phyloP scores from a whole-genome alignment of 2,329 filamentous ascomycete species.

The Calonectria hawksworthii region DNA sequence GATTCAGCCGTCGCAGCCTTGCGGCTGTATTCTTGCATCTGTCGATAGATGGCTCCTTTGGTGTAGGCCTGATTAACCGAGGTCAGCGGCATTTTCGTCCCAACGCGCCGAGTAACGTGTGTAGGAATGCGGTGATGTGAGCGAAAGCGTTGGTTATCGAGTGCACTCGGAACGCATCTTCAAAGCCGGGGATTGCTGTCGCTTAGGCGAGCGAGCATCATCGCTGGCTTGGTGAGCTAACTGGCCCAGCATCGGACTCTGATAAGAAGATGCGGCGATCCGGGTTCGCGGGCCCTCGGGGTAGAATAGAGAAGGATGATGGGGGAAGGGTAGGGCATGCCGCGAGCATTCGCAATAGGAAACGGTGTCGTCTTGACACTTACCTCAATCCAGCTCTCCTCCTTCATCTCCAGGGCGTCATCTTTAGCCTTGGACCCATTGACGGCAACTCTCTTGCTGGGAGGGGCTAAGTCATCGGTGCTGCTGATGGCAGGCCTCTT shows the following conservation, averaged over 20 bases:
- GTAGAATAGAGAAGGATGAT: slow-evolving; percentile 27
- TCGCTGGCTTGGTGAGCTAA: slow-evolving; percentile 55
- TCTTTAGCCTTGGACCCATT: slow-evolving; percentile 79
- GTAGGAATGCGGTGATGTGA: slow-evolving; percentile 32
- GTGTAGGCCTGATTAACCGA: slow-evolving; percentile 53
- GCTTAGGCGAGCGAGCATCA: slow-evolving; percentile 49
- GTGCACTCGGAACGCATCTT: slow-evolving; percentile 39
- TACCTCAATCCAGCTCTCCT: slow-evolving; percentile 75
- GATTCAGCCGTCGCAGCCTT: slow-evolving; percentile 86
- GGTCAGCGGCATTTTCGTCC: slow-evolving; percentile 43
- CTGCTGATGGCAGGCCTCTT: slow-evolving; percentile 91
- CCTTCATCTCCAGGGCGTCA: slow-evolving; percentile 68
- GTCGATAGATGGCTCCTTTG: slow-evolving; percentile 96
- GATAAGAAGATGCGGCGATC: slow-evolving; percentile 45
- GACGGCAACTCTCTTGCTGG: slow-evolving; percentile 90
- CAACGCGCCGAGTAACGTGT: slow-evolving; percentile 39
- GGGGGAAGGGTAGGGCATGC: slow-evolving; percentile 25
- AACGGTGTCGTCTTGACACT: slow-evolving; percentile 62
- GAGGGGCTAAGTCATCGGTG: slow-evolving; percentile 86
- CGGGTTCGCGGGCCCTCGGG: slow-evolving; percentile 29
- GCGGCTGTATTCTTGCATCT: slow-evolving; percentile 98
- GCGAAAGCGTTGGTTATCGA: slow-evolving; percentile 37
- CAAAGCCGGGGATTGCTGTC: slow-evolving; percentile 49
- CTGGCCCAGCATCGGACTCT: slow-evolving; percentile 49
- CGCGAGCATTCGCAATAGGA: slow-evolving; percentile 36